Evolutionary conservation across 116 monocot species (phyloP).

Genomic region (Dioscorea cayenensis): DNA sequence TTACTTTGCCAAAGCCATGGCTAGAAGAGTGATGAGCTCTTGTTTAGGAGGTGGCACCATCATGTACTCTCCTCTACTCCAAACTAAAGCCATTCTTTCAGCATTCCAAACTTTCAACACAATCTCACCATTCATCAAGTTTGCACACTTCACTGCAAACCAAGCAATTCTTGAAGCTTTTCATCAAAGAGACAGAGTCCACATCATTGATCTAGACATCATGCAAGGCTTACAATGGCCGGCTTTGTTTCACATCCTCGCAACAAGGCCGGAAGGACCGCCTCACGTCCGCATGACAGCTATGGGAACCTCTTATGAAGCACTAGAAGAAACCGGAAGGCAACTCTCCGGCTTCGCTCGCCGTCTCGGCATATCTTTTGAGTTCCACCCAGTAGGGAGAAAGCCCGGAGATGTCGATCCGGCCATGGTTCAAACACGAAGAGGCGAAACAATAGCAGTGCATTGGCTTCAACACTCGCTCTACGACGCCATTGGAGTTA

Average conservation of each 20-base stretch:
- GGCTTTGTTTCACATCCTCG: slow-evolving; percentile 37
- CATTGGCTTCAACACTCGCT: slow-evolving; percentile 44
- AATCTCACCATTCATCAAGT: slow-evolving; percentile 36
- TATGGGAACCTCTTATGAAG: slow-evolving; percentile 9
- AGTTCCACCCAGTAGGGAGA: slow-evolving; percentile 25
- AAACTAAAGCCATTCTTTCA: slow-evolving; percentile 5
- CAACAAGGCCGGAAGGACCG: slow-evolving; percentile 22
- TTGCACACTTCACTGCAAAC: slow-evolving; percentile 55
- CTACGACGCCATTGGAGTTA: slow-evolving; percentile 30
- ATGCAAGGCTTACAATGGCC: slow-evolving; percentile 58
- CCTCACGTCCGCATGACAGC: slow-evolving; percentile 36
- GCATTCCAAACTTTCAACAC: slow-evolving; percentile 30
- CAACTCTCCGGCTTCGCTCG: slow-evolving; percentile 34
- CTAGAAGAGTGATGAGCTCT: slow-evolving; percentile 19
- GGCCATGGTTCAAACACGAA: not conserved
- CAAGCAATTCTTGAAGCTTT: slow-evolving; percentile 47
- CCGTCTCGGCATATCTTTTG: slow-evolving; percentile 36
- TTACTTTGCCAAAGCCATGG: slow-evolving; percentile 42
- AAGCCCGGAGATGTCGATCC: slow-evolving; percentile 17
- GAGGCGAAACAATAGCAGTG: slow-evolving; percentile 41
- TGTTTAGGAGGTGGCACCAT: not conserved
- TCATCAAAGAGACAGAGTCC: slow-evolving; percentile 10
- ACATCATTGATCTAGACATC: slow-evolving; percentile 47
- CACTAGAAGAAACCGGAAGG: slow-evolving; percentile 29
- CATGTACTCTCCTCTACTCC: slow-evolving; percentile 7